Evolutionary conservation across 192 early-diverging fungal genomes (phyloP), one percentile per base, ranked within the genome.

Genomic region (Entomortierella beljakovae): DNA sequence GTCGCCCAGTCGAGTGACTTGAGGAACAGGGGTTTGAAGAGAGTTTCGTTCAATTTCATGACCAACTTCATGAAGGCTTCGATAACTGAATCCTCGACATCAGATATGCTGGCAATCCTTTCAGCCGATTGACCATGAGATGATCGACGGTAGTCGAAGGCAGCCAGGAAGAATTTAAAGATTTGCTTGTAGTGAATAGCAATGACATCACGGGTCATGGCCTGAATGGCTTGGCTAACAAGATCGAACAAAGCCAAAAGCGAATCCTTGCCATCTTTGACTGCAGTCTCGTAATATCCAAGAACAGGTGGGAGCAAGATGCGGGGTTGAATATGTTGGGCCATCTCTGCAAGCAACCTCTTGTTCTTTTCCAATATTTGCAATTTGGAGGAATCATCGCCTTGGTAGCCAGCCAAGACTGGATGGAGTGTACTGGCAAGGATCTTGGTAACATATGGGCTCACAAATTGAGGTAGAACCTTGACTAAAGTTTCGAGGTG

Each of bases 11-110:
- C 90, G 32, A 95, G 84, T 46, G 94, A 80, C 75, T 94, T 93
- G 60, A 96, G 82, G 89, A 94, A 98, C 77, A 98, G 58, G 10
- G 97, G 96, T 69, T 93, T 94, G 93, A 99, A 99, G 46, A 94
- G 81, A 18, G 91, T 92, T 74, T 98, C 98, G 82, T 96, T 99
- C 68, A 98, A 84, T 76, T 94, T 96, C 88, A 97, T 88, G 0
- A 95, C 90, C 49, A 97, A 68, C 57, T 91, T 86, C 83, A 95
- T 82, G 68, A 98, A 95, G 6, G 94, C 88, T 16, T 85, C 82
- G 25, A 97, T 88, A 34, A 92, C 82, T 0, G 87, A 79, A 31
- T 88, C 81, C 81, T 97, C 96, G 2, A 92, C 61, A n/a, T 69
- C 76, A 58, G 85, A 81, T 1, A 89, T 69, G 20, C 70, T 84